Base-by-base conservation (phyloP, 1,284 basidiomycete genomes). In the Meira nashicola region DNA sequence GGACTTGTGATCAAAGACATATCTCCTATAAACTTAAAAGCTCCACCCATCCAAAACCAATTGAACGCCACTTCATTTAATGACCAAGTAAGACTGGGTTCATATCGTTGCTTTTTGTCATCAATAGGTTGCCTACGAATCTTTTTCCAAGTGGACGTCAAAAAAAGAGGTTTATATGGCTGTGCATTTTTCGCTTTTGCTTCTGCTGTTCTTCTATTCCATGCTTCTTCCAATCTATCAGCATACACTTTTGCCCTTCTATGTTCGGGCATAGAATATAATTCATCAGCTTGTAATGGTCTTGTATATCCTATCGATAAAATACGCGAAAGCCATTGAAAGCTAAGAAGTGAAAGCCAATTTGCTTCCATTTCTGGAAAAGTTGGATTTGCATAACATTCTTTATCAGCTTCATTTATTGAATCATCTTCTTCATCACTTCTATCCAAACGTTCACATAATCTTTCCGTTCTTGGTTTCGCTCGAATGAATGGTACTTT, bases 21-120 rank as follows among this genome's bases (percentile, higher is more conserved):
- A 15, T 56, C 54, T 3, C 50, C 62, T 6, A 64, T 39, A 33
- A 67, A 55, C 37, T 67, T 67, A 49, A 67, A 49, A 17, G 60
- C 37, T 19, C 62, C 66, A 6, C 65, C 66, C 11, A 64, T 37
- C 62, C 65, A 68, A 28, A 68, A 67, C 25, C 54, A 64, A 50
- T 33, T 33, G 38, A 66, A 55, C 46, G 62, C 55, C 25, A 65
- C 39, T 19, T 68, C 66, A 23, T 68, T 67, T 47, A 68, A 56
- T 2, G 66, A 56, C 46, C 50, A 57, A 46, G 62, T 47, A 15
- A 68, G 54, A 14, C 56, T 61, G 25, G 58, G 47, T 49, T 57
- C 60, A 2, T 57, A 38, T 1, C 48, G 19, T n/a, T 53, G 28
- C 8, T 33, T 33, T 33, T 33, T 33, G 28, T 4, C 28, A 33